A percentile compares a stretch with the other conserved stretches of the same genome.
Conservation (phyloP, 495 filamentous ascomycete genomes). For the Parmelia sp. region DNA sequence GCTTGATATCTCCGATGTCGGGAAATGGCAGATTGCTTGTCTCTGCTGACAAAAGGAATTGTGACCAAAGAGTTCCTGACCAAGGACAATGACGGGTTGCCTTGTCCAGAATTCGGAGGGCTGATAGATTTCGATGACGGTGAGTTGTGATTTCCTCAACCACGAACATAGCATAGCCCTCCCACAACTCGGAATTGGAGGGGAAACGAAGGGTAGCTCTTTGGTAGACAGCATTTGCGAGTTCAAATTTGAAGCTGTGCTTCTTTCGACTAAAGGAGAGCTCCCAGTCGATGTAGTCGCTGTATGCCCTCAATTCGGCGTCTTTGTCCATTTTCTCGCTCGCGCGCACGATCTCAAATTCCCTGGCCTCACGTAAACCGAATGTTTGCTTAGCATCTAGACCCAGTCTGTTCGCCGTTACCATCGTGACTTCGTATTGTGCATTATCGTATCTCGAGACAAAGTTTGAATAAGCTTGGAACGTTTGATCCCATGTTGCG, state of each 20-base stretch:
- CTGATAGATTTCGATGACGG: slow-evolving; percentile 34
- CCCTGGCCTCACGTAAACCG: slow-evolving; percentile 60
- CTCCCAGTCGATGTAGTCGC: slow-evolving; percentile 83
- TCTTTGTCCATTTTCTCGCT: slow-evolving; percentile 50
- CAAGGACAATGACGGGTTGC: slow-evolving; percentile 85
- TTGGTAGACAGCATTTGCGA: slow-evolving; percentile 70
- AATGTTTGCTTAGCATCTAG: slow-evolving; percentile 64
- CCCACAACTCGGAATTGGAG: slow-evolving; percentile 66
- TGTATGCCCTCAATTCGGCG: slow-evolving; percentile 52
- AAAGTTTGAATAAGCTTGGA: slow-evolving; percentile 74
- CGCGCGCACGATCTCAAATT: slow-evolving; percentile 59
- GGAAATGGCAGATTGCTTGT: slow-evolving; percentile 63
- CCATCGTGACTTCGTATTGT: slow-evolving; percentile 76
- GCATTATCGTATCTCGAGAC: slow-evolving; percentile 67
- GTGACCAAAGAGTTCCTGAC: slow-evolving; percentile 85
- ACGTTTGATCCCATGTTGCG: slow-evolving; percentile 76
- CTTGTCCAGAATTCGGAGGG: slow-evolving; percentile 55
- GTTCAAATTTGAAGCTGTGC: slow-evolving; percentile 49
- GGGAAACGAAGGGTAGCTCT: slow-evolving; percentile 64
- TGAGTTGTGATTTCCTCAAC: slow-evolving; percentile 41
- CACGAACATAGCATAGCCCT: slow-evolving; percentile 72
- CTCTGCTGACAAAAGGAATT: slow-evolving; percentile 78
- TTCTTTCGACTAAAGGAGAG: slow-evolving; percentile 50
- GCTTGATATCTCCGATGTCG: slow-evolving; percentile 84
- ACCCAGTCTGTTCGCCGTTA: slow-evolving; percentile 57